These are phyloP conservation scores for Rheum nobile DNA, from an alignment of 148 eudicot species.

Conservation along the genomic window DNA sequence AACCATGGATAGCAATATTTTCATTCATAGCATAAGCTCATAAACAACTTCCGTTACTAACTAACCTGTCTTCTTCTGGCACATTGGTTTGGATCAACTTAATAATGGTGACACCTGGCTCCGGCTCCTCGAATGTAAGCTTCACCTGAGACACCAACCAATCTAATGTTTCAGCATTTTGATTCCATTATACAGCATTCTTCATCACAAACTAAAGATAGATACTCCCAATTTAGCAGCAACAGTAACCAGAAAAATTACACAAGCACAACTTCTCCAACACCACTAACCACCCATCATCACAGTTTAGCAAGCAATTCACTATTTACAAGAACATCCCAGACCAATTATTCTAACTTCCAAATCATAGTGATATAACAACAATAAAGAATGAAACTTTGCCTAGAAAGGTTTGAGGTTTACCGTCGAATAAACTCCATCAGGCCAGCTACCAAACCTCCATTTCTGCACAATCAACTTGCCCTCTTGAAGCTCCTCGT, in stretches of 20 bases:
- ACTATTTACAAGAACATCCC: neutral
- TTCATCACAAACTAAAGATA: neutral
- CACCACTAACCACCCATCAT: neutral
- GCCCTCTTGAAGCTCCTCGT: constrained; percentile 70
- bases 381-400: neutral
- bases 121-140: constrained; percentile 80
- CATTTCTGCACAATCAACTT: constrained; percentile 91
- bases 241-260: neutral
- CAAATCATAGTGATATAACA: neutral
- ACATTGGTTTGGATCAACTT: constrained; percentile 74
- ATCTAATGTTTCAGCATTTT: neutral
- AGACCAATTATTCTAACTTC: neutral
- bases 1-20: neutral
- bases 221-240: neutral
- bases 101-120: constrained; percentile 67
- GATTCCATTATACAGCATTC: neutral
- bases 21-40: neutral
- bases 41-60: neutral
- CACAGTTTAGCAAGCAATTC: neutral
- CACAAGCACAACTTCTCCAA: neutral
- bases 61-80: constrained; percentile 96
- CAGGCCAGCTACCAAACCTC: constrained; percentile 95
- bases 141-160: constrained; percentile 40
- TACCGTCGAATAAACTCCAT: constrained; percentile 79
- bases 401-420: neutral